Percentiles rank a stretch among this genome's conserved stretches.
Conservation (phyloP, 2,329 filamentous ascomycete genomes). For the Chaetomium sp. region DNA sequence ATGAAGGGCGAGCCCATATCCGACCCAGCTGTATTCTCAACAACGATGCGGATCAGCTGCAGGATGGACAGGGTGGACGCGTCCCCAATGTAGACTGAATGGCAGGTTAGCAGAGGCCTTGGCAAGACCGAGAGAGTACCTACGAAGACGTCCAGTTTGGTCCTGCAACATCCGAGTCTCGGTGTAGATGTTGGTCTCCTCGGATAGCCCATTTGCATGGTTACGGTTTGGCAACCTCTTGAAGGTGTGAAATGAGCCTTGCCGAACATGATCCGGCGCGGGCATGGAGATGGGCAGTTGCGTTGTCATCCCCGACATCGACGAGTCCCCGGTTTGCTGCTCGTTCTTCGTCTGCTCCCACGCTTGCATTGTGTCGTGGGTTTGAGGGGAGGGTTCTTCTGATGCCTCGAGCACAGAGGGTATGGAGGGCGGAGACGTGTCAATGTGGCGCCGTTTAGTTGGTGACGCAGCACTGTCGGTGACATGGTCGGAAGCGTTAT, state of each 20-base stretch:
- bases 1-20: slow-evolving; percentile 55
- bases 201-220: slow-evolving; percentile 50
- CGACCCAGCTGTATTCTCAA: slow-evolving; percentile 55
- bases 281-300: slow-evolving; percentile 26
- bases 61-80: slow-evolving; percentile 64
- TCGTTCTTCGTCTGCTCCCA: slow-evolving; percentile 32
- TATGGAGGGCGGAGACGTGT: slow-evolving; percentile 33
- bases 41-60: slow-evolving; percentile 62
- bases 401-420: slow-evolving; percentile 28
- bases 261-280: slow-evolving; percentile 29
- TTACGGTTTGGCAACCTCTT: slow-evolving; percentile 43
- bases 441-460: slow-evolving; percentile 43
- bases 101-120: slow-evolving; percentile 26
- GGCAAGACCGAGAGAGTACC: slow-evolving; percentile 36
- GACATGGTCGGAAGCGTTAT: slow-evolving; percentile 37
- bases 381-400: slow-evolving; percentile 25
- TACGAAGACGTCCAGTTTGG: slow-evolving; percentile 58
- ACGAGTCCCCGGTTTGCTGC: slow-evolving; percentile 22
- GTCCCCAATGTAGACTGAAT: slow-evolving; percentile 62
- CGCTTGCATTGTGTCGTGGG: slow-evolving; percentile 25
- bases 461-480: slow-evolving; percentile 42
- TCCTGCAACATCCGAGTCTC: slow-evolving; percentile 63
- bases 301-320: slow-evolving; percentile 29
- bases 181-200: slow-evolving; percentile 58
- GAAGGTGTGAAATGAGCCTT: slow-evolving; percentile 37